Evolutionary conservation across 75 land plant species (phyloP), one percentile per base, ranked within the genome.

Genomic region (Larix kaempferi): DNA sequence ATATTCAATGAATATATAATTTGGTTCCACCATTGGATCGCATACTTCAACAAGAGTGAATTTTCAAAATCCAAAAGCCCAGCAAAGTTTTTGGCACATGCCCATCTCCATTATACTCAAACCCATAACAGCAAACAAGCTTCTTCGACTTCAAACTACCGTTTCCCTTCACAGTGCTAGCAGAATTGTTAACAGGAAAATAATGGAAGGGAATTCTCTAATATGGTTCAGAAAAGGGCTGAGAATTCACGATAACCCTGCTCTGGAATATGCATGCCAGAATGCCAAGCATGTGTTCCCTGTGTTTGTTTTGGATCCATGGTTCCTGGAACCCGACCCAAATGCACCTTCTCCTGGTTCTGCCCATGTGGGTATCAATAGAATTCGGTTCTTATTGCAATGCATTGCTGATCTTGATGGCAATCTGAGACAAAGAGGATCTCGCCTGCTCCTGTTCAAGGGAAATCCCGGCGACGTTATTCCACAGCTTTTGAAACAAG

Each of bases 221-320:
- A 78, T 95, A 64, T 93, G 98, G 96, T 95, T 93, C 54, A 82
- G 98, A 22, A 95, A 95, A 77, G 96, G 96, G 10, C 82, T 95
- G 27, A 79, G 96, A 64, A 76, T 95, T 66, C 98, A 95, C 79
- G 96, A 95, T 81, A 95, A 95, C 52, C 98, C 96, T 19, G 93
- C 98, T 21, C 84, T 95, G 44, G 76, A 84, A 29, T 80, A 81
- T 56, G 94, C 98, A 0, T 87, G 90, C 44, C 77, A 66, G 59
- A 81, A 73, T 26, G 77, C 92, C 23, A 64, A 35, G 5, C 74
- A 75, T 59, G 77, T 95, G 23, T 95, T 82, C 78, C 98, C 98
- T 1, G 91, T 95, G 15, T 95, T 95, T 76, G 91, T 95, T 33
- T 86, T 93, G 80, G 98, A 95, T 49, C 96, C 98, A 55, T 86